Percentiles rank a stretch among this genome's conserved stretches.
Conservation (phyloP, 257 asterid species). For the Anisodus acutangulus region DNA sequence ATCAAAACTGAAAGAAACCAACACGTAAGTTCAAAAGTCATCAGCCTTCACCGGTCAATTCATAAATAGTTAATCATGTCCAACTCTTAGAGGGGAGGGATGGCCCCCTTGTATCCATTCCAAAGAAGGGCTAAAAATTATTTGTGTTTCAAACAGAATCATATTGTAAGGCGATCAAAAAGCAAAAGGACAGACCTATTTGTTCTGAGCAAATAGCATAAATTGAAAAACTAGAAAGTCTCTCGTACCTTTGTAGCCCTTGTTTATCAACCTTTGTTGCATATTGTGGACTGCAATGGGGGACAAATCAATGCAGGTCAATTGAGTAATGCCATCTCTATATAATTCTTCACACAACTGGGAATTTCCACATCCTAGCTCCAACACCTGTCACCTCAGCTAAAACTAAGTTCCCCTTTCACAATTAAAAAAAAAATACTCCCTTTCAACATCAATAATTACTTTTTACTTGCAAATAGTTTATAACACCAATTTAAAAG, state of each 20-base stretch:
- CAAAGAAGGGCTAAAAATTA: not conserved
- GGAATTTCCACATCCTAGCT: conserved; percentile 97
- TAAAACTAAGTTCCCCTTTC: conserved; percentile 4
- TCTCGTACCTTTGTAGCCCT: conserved; percentile 69
- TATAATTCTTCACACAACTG: conserved; percentile 80
- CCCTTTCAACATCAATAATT: not conserved
- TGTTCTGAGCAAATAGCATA: not conserved
- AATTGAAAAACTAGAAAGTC: not conserved
- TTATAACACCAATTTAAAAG: too few species aligned
- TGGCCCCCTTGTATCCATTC: not conserved
- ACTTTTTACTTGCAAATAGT: not conserved
- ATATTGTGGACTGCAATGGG: conserved; percentile 85
- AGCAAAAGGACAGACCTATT: not conserved
- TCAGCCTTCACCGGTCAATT: not conserved
- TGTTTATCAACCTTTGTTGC: conserved; percentile 69
- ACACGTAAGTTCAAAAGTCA: not conserved
- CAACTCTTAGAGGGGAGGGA: not conserved
- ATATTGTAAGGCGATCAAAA: not conserved
- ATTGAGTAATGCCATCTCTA: conserved; percentile 72
- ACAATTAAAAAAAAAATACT: not conserved
- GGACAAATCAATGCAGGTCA: conserved; percentile 93
- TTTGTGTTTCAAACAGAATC: not conserved
- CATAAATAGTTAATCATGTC: not conserved
- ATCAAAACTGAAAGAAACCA: not conserved
- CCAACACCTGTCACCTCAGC: conserved; percentile 62